Percentiles rank a stretch among this genome's conserved stretches.
These are phyloP conservation scores for Setaria viridis DNA, from an alignment of 202 grass and related monocot species.

Conservation along the genomic window DNA sequence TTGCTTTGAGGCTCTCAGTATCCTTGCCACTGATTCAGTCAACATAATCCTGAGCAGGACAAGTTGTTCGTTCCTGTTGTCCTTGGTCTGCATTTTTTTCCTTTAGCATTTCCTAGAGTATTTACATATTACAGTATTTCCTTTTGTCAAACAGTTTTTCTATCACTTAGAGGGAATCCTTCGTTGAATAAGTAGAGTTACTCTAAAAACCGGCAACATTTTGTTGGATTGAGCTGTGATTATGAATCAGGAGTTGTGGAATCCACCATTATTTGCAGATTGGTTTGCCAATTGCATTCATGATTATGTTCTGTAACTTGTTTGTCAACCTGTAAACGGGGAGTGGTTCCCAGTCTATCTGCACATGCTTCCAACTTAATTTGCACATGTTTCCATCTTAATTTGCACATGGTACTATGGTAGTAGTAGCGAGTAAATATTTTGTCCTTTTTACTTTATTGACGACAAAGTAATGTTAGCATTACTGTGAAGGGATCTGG, in stretches of 20 bases:
- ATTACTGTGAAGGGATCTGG: background rate
- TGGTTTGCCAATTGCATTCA: background rate
- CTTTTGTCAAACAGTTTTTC: background rate
- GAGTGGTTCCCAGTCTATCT: background rate
- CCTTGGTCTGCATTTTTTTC: background rate
- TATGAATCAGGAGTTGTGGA: background rate
- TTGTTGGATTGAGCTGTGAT: background rate
- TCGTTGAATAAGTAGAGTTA: background rate
- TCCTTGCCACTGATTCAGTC: background rate
- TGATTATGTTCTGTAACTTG: background rate
- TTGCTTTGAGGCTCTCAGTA: background rate
- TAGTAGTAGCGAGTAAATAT: background rate
- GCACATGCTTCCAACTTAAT: background rate
- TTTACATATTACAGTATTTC: background rate
- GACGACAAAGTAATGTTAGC: background rate
- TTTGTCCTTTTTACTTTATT: background rate
- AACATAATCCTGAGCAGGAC: background rate
- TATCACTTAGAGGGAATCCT: background rate
- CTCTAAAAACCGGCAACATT: background rate
- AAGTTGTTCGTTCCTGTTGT: background rate
- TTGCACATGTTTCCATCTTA: background rate
- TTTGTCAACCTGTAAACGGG: background rate
- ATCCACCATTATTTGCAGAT: background rate
- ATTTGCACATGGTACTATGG: background rate
- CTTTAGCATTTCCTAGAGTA: background rate